Base-by-base conservation (phyloP, 441 rosid genomes). In the Macaranga tanarius region DNA sequence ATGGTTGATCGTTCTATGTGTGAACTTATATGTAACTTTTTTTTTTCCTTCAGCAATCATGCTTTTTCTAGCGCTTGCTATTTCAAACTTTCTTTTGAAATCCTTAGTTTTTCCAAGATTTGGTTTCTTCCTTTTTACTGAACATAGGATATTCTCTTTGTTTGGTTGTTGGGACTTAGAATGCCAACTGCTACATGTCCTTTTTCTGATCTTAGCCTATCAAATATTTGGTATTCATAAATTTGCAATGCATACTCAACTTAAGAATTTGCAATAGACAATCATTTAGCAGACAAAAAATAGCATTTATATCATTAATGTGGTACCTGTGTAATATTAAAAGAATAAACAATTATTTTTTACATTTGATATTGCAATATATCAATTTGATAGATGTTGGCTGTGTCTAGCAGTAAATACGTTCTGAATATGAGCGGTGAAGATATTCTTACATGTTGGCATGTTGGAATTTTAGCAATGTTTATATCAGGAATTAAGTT, bases 241-340 rank as follows among this genome's bases (percentile, higher is more conserved):
- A 57, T 12, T 69, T 69, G 54, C 38, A 31, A 31, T 31, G 38
- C 40, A 42, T 40, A 16, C 22, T 42, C 55, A 56, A 22, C 22
- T 15, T 69, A 10, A 42, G 42, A 48, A 70, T 8, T 1, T 38
- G 62, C 26, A 63, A 72, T 72, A 42, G 69, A 64, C 64, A 40
- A 60, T 22, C 55, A 10, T 54, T 10, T 52, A 5, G 26, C 4
- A 44, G 51, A 58, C 20, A 34, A 19, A 44, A 57, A 26, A 51
- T 8, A 9, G 1, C 5, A 4, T 25, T 20, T 15, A 52, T 64
- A n/a, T 52, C 22, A 31, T 60, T 57, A 59, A 48, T 48, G 62
- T 12, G 5, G 40, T 8, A n/a, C 10, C 25, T 22, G 12, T 22
- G 47, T 52, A 67, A 5, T 0, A 5, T 51, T 50, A 50, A 31